A percentile compares a stretch with the other conserved stretches of the same genome.
Evolutionary conservation across 129 eudicot genomes (phyloP).

Genomic region (Escallonia herrerae): DNA sequence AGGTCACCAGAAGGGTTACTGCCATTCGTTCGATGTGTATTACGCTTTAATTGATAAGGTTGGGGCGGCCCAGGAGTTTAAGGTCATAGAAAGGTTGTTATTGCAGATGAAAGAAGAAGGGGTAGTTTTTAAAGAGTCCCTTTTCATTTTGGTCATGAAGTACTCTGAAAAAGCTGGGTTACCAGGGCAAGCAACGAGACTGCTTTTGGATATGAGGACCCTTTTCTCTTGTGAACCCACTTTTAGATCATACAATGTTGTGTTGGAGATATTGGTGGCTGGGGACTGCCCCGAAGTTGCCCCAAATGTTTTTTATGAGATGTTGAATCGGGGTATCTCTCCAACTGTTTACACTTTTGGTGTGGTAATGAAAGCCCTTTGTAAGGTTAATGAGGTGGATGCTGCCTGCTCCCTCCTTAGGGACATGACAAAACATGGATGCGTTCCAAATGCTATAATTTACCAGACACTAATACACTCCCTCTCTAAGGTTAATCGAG

Average conservation of each 20-base stretch:
- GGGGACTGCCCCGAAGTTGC: conserved; percentile 78
- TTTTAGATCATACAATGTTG: conserved; percentile 66
- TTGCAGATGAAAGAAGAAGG: conserved; percentile 80
- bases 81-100: conserved; percentile 57
- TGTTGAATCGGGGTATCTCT: conserved; percentile 61
- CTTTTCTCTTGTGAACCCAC: conserved; percentile 56
- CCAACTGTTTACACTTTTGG: conserved; percentile 73
- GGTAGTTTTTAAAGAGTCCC: conserved; percentile 54
- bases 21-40: conserved; percentile 80
- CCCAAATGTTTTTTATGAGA: conserved; percentile 72
- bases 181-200: conserved; percentile 87
- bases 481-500: conserved; percentile 44
- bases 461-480: conserved; percentile 85
- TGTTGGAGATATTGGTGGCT: conserved; percentile 57
- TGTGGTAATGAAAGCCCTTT: conserved; percentile 72
- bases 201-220: conserved; percentile 77
- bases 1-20: conserved; percentile 62
- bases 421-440: conserved; percentile 89
- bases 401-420: conserved; percentile 62
- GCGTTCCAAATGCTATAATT: conserved; percentile 75
- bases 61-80: conserved; percentile 54
- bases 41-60: conserved; percentile 63
- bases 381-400: conserved; percentile 70
- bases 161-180: conserved; percentile 71
- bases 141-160: conserved; percentile 69